Base-by-base conservation (phyloP, 1,284 basidiomycete species). In the Microbotryomycetes sp. region DNA sequence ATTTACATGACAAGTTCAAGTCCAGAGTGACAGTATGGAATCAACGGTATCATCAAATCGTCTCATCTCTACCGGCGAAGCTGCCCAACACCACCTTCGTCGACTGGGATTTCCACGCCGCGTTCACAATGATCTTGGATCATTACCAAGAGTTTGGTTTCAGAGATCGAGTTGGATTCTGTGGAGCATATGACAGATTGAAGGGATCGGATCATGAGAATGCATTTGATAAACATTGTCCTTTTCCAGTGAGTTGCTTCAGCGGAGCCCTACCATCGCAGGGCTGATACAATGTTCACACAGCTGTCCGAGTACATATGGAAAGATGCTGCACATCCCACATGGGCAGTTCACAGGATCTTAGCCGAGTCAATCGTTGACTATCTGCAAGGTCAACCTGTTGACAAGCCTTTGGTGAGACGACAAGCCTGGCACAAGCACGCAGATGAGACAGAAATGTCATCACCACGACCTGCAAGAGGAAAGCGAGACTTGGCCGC, bases 241-340 rank as follows among this genome's bases (percentile, higher is more conserved):
- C 36, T 42, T 42, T 12, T 19, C 12, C 36, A n/a, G n/a, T n/a
- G n/a, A n/a, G n/a, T n/a, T n/a, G n/a, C n/a, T n/a, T n/a, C n/a
- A n/a, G n/a, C n/a, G n/a, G n/a, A n/a, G n/a, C n/a, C n/a, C n/a
- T n/a, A n/a, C n/a, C n/a, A n/a, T n/a, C n/a, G n/a, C n/a, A n/a
- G n/a, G n/a, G n/a, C n/a, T n/a, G n/a, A n/a, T n/a, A n/a, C n/a
- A n/a, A n/a, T n/a, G n/a, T n/a, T n/a, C n/a, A n/a, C n/a, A n/a
- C n/a, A n/a, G 36, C 36, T 42, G 9, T 9, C 36, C 46, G 52
- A 54, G 23, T 59, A 59, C 58, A 14, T 54, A 16, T 59, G 58
- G 58, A 7, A 48, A 23, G 58, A 59, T 31, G 5, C 3, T 15
- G 16, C 46, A 3, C 58, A 59, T 22, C 52, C 52, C 45, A 54